Conservation (phyloP, 352 stramenopile genomes). For the Globisporangium alternatum region DNA sequence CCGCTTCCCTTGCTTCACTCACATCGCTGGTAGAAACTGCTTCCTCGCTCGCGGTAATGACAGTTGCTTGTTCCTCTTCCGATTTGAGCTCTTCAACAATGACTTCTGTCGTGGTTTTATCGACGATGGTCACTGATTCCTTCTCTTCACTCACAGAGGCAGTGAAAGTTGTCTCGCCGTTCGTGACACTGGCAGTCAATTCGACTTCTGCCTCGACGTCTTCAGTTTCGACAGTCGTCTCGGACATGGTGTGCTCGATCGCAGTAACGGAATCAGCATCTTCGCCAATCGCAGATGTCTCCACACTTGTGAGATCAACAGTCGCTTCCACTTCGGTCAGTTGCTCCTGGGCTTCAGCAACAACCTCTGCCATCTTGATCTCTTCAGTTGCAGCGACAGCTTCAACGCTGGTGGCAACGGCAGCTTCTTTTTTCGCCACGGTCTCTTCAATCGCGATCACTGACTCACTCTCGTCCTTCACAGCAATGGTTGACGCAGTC, state of each 20-base stretch:
- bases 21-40: not conserved
- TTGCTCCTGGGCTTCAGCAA: not conserved
- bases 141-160: not conserved
- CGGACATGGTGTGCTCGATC: not conserved
- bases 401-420: not conserved
- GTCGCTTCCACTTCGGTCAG: not conserved
- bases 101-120: not conserved
- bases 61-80: not conserved
- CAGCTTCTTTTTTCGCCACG: not conserved
- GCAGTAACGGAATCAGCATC: not conserved
- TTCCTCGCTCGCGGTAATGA: not conserved
- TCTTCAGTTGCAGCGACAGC: not conserved
- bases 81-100: not conserved
- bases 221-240: not conserved
- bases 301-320: conserved; percentile 2
- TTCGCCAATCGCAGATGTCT: not conserved
- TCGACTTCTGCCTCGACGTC: not conserved
- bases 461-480: not conserved
- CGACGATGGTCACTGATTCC: not conserved
- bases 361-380: not conserved
- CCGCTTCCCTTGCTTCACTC: not conserved
- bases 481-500: not conserved
- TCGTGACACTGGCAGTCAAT: not conserved
- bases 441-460: not conserved
- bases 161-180: not conserved